Percentiles rank a stretch among this genome's conserved stretches.
These are phyloP conservation scores for Yamadazyma diddensiae DNA, from an alignment of 1,139 yeast genomes.

Conservation along the genomic window DNA sequence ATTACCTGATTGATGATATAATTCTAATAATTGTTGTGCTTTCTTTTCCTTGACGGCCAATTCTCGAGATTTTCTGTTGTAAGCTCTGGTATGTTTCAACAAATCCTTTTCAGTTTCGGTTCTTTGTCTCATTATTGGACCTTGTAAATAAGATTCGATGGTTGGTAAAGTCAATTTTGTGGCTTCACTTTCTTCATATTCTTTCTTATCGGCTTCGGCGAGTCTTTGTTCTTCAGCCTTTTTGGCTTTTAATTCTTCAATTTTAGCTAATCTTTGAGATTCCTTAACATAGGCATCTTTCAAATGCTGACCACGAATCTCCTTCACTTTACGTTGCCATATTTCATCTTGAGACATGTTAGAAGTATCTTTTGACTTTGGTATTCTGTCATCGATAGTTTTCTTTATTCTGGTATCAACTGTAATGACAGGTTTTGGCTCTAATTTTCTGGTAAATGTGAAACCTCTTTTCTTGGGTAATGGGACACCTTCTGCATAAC, in stretches of 20 bases:
- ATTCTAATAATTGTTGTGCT: constrained; percentile 57
- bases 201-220: constrained; percentile 11
- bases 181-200: constrained; percentile 48
- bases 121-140: constrained; percentile 70
- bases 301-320: constrained; percentile 70
- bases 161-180: constrained; percentile 76
- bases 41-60: constrained; percentile 38
- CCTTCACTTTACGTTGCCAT: constrained; percentile 57
- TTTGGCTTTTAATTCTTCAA: constrained; percentile 33
- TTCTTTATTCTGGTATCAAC: constrained; percentile 55
- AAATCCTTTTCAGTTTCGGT: constrained; percentile 61
- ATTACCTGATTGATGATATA: constrained; percentile 67
- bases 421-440: constrained; percentile 51
- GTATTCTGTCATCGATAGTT: constrained; percentile 44
- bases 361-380: constrained; percentile 25
- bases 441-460: constrained; percentile 36
- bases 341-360: constrained; percentile 47
- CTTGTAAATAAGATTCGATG: constrained; percentile 61
- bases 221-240: constrained; percentile 25
- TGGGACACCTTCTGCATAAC: constrained; percentile 73
- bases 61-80: constrained; percentile 35
- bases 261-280: constrained; percentile 45
- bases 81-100: constrained; percentile 38
- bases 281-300: constrained; percentile 65
- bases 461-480: constrained; percentile 65